Evolutionary conservation across 192 early-diverging fungal genomes (phyloP).

Genomic region (Dimargaris verticillata): DNA sequence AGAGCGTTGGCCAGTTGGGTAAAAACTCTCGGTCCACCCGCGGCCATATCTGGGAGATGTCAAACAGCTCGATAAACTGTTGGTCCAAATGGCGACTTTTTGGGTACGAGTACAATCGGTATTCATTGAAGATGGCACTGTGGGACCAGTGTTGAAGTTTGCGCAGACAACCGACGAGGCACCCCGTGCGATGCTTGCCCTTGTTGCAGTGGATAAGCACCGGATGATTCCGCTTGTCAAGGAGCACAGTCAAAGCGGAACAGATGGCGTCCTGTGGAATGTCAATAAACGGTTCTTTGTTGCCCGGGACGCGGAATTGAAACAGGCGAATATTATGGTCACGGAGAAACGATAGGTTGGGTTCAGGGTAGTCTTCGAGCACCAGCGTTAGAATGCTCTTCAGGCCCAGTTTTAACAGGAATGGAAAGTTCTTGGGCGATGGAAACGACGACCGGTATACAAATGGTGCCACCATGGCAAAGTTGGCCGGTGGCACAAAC

Average conservation of each 20-base stretch:
- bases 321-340: slow-evolving; percentile 63
- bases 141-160: slow-evolving; percentile 88
- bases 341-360: slow-evolving; percentile 72
- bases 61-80: slow-evolving; percentile 73
- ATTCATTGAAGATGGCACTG: slow-evolving; percentile 97
- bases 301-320: slow-evolving; percentile 81
- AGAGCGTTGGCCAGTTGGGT: slow-evolving; percentile 53
- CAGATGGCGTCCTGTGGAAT: slow-evolving; percentile 26
- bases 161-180: slow-evolving; percentile 85
- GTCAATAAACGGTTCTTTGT: slow-evolving; percentile 55
- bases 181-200: slow-evolving; percentile 96
- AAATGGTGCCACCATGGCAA: slow-evolving; percentile 84
- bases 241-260: slow-evolving; percentile 16
- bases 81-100: slow-evolving; percentile 74
- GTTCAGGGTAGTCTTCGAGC: slow-evolving; percentile 76
- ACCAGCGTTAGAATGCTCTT: slow-evolving; percentile 87
- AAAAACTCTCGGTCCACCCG: slow-evolving; percentile 35
- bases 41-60: slow-evolving; percentile 46
- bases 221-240: slow-evolving; percentile 57
- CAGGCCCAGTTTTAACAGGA: slow-evolving; percentile 71
- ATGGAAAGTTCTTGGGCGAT: slow-evolving; percentile 80
- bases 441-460: slow-evolving; percentile 93
- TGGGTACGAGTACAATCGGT: slow-evolving; percentile 75
- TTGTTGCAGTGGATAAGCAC: slow-evolving; percentile 95
- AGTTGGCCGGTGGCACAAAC: slow-evolving; percentile 76